Percentiles rank a stretch among this genome's conserved stretches.
Conservation (phyloP, 164 flowering plant genomes). For the Echeveria elegans region DNA sequence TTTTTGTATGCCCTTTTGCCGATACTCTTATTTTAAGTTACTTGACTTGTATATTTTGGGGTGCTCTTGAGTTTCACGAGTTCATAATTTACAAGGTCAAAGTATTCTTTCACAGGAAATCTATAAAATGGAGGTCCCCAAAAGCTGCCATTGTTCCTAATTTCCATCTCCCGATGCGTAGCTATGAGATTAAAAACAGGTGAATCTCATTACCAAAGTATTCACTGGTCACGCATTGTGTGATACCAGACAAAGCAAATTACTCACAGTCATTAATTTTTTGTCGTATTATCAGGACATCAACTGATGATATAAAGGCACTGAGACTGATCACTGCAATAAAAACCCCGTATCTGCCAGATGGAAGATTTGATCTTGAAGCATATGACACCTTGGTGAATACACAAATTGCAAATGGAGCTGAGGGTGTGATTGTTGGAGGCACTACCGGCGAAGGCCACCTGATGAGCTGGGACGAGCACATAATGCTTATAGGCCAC, state of each 20-base stretch:
- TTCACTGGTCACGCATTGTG: background rate
- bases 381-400: conserved; percentile 77
- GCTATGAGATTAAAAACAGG: conserved; percentile 79
- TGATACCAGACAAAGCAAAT: too few species aligned
- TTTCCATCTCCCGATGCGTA: conserved; percentile 88
- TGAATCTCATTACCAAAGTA: conserved; percentile 3
- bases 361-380: conserved; percentile 85
- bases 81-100: background rate
- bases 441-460: conserved; percentile 97
- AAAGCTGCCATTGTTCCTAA: conserved; percentile 55
- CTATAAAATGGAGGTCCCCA: conserved; percentile 45
- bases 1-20: too few species aligned
- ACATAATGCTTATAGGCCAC: conserved; percentile 31
- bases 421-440: conserved; percentile 80
- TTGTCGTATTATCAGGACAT: conserved; percentile 8
- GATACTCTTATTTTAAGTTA: too few species aligned
- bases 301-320: conserved; percentile 11
- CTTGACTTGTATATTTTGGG: background rate
- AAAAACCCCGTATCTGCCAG: conserved; percentile 81
- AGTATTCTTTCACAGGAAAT: conserved; percentile 22
- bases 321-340: conserved; percentile 74
- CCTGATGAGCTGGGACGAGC: conserved; percentile 89
- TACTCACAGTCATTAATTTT: too few species aligned
- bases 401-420: conserved; percentile 66
- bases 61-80: background rate